Evolutionary conservation across 2,329 filamentous ascomycete genomes (phyloP).

Genomic region (Xylariaceae sp.): DNA sequence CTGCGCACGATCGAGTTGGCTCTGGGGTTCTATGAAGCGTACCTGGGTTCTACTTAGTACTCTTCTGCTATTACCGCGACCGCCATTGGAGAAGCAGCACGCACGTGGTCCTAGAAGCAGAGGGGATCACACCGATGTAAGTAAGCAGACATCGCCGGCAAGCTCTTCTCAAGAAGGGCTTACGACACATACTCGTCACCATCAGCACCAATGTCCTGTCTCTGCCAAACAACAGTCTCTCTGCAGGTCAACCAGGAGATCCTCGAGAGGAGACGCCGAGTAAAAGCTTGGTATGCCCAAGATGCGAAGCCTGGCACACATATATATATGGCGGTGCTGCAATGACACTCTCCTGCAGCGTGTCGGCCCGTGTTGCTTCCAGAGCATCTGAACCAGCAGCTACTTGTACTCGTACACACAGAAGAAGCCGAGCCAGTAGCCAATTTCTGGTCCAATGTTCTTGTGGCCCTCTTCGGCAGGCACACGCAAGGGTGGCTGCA

Average conservation of each 20-base stretch:
- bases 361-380: conserved; percentile 15
- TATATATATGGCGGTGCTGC: conserved; percentile 2
- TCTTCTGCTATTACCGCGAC: background rate
- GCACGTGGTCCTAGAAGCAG: background rate
- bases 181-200: background rate
- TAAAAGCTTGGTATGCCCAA: background rate
- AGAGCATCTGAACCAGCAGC: conserved; percentile 1
- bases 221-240: background rate
- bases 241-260: background rate
- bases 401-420: background rate
- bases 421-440: background rate
- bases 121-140: background rate
- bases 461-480: conserved; percentile 13
- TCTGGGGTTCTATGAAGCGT: background rate
- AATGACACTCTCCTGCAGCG: conserved; percentile 14
- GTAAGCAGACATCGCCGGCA: background rate
- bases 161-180: background rate
- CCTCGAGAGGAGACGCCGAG: background rate
- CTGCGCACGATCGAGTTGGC: background rate
- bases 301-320: background rate
- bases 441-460: conserved; percentile 6
- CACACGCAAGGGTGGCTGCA: conserved; percentile 16
- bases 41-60: background rate
- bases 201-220: background rate
- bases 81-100: background rate